Evolutionary conservation across 345 rosid genomes (phyloP).

Genomic region (Diplotaxis tenuifolia): DNA sequence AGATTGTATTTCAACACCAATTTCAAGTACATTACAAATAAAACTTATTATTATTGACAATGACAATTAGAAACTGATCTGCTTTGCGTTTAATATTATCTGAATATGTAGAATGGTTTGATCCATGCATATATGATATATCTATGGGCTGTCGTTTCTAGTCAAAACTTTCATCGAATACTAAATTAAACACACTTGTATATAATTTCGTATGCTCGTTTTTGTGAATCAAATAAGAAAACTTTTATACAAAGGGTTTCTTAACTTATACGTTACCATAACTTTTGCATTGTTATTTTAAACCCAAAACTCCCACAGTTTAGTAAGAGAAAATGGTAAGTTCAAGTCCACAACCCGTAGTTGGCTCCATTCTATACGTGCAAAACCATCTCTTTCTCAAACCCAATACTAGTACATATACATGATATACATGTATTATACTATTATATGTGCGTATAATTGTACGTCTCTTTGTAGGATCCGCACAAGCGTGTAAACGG

Average conservation of each 20-base stretch:
- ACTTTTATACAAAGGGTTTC: background rate
- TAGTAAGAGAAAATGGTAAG: background rate
- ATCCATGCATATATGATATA: constrained; percentile 10
- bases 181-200: background rate
- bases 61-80: background rate
- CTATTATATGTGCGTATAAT: background rate
- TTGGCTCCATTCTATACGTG: background rate
- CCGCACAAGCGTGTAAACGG: background rate
- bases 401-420: background rate
- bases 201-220: background rate
- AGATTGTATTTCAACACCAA: background rate
- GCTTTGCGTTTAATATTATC: background rate
- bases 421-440: background rate
- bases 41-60: background rate
- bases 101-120: background rate
- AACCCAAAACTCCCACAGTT: background rate
- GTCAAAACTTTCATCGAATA: background rate
- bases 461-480: constrained; percentile 17
- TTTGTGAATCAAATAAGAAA: background rate
- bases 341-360: background rate
- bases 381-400: background rate
- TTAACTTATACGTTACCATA: background rate
- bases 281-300: background rate
- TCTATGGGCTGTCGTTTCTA: background rate
- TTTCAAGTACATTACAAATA: background rate